phyloP scores from a whole-genome alignment of 164 flowering plant species.

The Magnolia officinalis region DNA sequence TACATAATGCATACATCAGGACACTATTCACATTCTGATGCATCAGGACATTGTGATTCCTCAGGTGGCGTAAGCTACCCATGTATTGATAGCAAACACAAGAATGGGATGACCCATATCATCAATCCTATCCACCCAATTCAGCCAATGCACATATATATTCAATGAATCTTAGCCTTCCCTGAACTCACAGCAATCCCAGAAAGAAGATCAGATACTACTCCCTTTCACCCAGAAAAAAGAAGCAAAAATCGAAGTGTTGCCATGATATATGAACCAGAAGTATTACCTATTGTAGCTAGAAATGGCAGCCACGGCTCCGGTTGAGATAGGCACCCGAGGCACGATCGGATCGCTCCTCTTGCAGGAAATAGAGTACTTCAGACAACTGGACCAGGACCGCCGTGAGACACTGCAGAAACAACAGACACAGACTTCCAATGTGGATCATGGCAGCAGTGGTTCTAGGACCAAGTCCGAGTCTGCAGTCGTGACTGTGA shows the following conservation, averaged over 20 bases:
- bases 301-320: constrained; percentile 32
- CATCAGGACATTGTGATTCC: not conserved
- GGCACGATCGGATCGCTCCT: constrained; percentile 68
- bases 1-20: too few relatives aligned
- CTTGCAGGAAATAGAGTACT: constrained; percentile 62
- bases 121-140: constrained; percentile 7
- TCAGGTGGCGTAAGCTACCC: constrained; percentile 5
- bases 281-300: not conserved
- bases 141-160: constrained; percentile 23
- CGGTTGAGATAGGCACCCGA: constrained; percentile 52
- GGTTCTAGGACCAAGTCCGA: constrained; percentile 21
- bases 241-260: not conserved
- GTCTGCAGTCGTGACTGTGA: not conserved
- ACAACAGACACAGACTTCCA: constrained; percentile 10
- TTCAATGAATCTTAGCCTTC: constrained; percentile 11
- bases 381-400: constrained; percentile 34
- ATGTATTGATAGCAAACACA: constrained; percentile 39
- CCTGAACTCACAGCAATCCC: constrained; percentile 14
- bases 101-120: constrained; percentile 29
- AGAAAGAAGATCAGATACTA: constrained; percentile 14
- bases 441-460: constrained; percentile 20
- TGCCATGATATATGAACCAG: not conserved
- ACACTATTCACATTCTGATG: too few relatives aligned
- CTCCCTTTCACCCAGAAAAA: not conserved
- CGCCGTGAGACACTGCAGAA: constrained; percentile 17